These are phyloP conservation scores for Umbelopsis sp. DNA, from an alignment of 192 early-diverging fungal species.

Conservation along the genomic window DNA sequence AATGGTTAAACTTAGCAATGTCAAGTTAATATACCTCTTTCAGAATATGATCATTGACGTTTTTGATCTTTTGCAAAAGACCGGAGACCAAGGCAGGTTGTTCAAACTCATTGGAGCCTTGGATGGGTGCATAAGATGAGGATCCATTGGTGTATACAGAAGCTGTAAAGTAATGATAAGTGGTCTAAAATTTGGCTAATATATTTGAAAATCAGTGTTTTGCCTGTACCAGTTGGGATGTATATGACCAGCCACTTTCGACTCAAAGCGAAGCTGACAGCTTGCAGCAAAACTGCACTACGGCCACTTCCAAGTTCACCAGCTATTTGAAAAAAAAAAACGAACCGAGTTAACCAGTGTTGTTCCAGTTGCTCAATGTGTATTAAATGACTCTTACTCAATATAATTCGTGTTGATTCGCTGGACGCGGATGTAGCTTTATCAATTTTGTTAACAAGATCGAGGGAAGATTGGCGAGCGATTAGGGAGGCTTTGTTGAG, in stretches of 20 bases:
- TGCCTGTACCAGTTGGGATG: conserved; percentile 42
- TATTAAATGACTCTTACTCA: conserved; percentile 20
- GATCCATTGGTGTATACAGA: conserved; percentile 47
- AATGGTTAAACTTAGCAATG: conserved; percentile 14
- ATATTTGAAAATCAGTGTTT: too few species aligned
- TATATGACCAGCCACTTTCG: conserved; percentile 58
- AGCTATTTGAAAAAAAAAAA: conserved; percentile 22
- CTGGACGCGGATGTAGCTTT: conserved; percentile 30
- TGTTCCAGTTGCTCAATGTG: neutral
- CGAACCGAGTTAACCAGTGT: neutral
- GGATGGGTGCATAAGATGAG: conserved; percentile 41
- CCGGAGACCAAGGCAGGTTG: conserved; percentile 45
- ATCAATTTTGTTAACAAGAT: conserved; percentile 41
- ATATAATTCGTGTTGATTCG: conserved; percentile 38
- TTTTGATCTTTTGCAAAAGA: conserved; percentile 43
- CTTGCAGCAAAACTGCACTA: conserved; percentile 50
- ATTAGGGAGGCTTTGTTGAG: conserved; percentile 44
- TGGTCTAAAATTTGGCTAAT: too few species aligned
- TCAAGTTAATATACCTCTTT: conserved; percentile 19
- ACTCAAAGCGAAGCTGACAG: conserved; percentile 44
- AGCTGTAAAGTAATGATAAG: conserved; percentile 25
- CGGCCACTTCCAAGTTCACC: conserved; percentile 52
- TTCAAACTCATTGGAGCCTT: conserved; percentile 39
- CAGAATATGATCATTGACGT: conserved; percentile 37
- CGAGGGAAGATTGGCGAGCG: conserved; percentile 42